Base-by-base conservation (phyloP, 2,329 filamentous ascomycete species). In the Tolypocladium pustulatum region DNA sequence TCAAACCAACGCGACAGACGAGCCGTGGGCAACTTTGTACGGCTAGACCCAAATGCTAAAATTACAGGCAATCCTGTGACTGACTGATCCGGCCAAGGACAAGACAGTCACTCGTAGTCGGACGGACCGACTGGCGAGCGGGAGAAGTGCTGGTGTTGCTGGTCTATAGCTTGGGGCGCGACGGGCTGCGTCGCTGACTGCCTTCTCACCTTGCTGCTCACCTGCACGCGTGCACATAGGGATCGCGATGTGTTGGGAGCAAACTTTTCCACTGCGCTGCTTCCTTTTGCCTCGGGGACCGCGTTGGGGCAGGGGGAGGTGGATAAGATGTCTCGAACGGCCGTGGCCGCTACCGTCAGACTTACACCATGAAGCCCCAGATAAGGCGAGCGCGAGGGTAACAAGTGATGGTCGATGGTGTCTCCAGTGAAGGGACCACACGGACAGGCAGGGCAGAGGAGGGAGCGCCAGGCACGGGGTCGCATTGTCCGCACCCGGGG, bases 1-100 rank as follows among this genome's bases (percentile, higher is more conserved):
- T 46, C 56, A 57, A 60, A 46, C 34, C 27, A 32, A 36, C 55
- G 32, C 46, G 43, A 52, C 54, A 54, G 41, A 53, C 38, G 40
- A n/a, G 25, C n/a, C 25, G 36, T 22, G 51, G 30, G 32, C 32
- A 6, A 41, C 54, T 27, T 46, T 38, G n/a, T 56, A 13, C 40
- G 55, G 40, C 55, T 49, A 56, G 40, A 30, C n/a, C 55, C 55
- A 56, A 49, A 56, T 46, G n/a, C 55, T 49, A 46, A 46, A 10
- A 22, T 13, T 12, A 32, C n/a, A 30, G 25, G 37, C 55, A 43
- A 56, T 49, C 41, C 55, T 30, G 25, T 56, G 37, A 56, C 55
- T 56, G 37, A 56, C 55, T 32, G 40, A 25, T 41, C n/a, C 54
- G 36, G 25, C 15, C 12, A 40, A 8, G 22, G 36, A 46, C n/a